phyloP scores from a whole-genome alignment of 2,329 filamentous ascomycete genomes.

The Ophiocordyceps camponoti-floridani region DNA sequence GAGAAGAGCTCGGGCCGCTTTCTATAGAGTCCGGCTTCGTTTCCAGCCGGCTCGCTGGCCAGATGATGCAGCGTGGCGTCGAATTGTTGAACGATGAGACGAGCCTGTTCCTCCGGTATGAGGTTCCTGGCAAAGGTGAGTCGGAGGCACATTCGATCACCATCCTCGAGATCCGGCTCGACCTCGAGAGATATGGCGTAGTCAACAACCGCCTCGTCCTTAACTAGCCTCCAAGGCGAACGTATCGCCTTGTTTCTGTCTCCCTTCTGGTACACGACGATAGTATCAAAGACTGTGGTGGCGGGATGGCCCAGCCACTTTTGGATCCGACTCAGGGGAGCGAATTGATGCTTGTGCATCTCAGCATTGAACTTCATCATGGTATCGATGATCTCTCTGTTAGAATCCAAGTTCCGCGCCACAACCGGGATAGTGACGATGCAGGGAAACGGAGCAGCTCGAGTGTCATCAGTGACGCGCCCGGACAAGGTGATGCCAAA shows the following conservation, averaged over 20 bases:
- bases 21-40: slow-evolving; percentile 19
- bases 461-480: slow-evolving; percentile 41
- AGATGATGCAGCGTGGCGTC: slow-evolving; percentile 46
- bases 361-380: slow-evolving; percentile 49
- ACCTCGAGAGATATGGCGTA: slow-evolving; percentile 72
- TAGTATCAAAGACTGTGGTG: slow-evolving; percentile 59
- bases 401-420: slow-evolving; percentile 33
- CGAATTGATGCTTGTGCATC: slow-evolving; percentile 53
- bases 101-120: slow-evolving; percentile 51
- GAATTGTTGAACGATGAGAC: slow-evolving; percentile 51
- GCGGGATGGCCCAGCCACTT: slow-evolving; percentile 49
- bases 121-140: slow-evolving; percentile 48
- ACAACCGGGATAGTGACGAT: slow-evolving; percentile 65
- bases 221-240: slow-evolving; percentile 37
- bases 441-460: slow-evolving; percentile 52
- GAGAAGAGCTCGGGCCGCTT: slow-evolving; percentile 33
- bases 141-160: slow-evolving; percentile 36
- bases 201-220: slow-evolving; percentile 54
- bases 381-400: slow-evolving; percentile 35
- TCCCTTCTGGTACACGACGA: slow-evolving; percentile 66
- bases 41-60: slow-evolving; percentile 25
- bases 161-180: slow-evolving; percentile 30
- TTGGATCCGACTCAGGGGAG: slow-evolving; percentile 54
- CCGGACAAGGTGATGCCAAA: slow-evolving; percentile 75
- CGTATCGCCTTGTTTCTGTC: slow-evolving; percentile 8